Base-by-base conservation (phyloP, 169 alveolate species). In the Eimeria acervulina region DNA sequence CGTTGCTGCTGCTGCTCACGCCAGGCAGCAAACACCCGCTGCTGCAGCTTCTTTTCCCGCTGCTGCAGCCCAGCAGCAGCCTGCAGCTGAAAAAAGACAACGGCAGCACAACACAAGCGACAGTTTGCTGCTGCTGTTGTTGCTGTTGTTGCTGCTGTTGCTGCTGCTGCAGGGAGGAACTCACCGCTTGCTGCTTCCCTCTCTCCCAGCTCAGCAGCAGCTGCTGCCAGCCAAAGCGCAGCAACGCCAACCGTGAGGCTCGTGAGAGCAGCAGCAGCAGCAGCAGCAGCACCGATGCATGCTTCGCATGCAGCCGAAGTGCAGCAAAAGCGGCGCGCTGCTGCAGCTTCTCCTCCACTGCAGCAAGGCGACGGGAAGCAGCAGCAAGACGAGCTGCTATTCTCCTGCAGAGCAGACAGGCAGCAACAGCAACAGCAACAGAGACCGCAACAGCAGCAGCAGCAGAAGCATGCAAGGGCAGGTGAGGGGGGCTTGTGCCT, bases 221-320 rank as follows among this genome's bases (percentile, higher is more conserved):
- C 72, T 81, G 90, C 72, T 81, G 90, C 90, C 90, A 81, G 15
- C 90, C 90, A 21, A 81, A 81, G 47, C 90, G 90, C 66, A 81
- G 68, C 90, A 26, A 15, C 90, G 90, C 90, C 66, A 44, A 3
- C 13, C 90, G 68, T n/a, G 90, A 26, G 3, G 72, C 90, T 28
- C 70, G 36, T 1, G 90, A 44, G 17, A 81, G 72, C 72, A 81
- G 72, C 90, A 81, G 90, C 90, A 81, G 51, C 51, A 81, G 44
- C 90, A 81, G 90, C 90, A 81, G 70, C 66, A 51, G 26, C 90
- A 81, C 72, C 6, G 90, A 81, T 8, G 72, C 70, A 51, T 81
- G 44, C 52, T 81, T 51, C 28, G 90, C 90, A 81, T 81, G 90
- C 68, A 81, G 33, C 68, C 90, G 90, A 1, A 81, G 90, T n/a